Conservation (phyloP, 768 basidiomycete genomes). For the Tephrocybe rancida region DNA sequence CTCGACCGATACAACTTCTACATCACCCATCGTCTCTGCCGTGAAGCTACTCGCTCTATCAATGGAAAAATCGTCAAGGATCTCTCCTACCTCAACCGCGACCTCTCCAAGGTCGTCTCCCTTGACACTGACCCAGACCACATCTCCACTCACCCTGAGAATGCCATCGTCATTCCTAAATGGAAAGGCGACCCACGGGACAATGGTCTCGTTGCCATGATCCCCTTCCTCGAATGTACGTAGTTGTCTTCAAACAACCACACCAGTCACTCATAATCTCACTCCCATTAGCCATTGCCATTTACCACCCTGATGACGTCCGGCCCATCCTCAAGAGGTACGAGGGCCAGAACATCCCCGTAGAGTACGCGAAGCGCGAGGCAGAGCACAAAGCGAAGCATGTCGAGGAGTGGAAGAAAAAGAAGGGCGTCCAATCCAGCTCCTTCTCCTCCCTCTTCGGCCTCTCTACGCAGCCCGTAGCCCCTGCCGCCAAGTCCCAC, state of each 20-base stretch:
- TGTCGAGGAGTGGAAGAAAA: slow-evolving; percentile 79
- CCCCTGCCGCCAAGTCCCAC: slow-evolving; percentile 15
- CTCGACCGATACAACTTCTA: slow-evolving; percentile 92
- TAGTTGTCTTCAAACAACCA: slow-evolving; percentile 11
- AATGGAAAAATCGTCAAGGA: slow-evolving; percentile 93
- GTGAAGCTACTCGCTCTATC: slow-evolving; percentile 84
- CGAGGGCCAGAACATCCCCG: slow-evolving; percentile 82
- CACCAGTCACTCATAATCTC: neutral
- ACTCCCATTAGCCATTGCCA: slow-evolving; percentile 73
- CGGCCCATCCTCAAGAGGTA: slow-evolving; percentile 87
- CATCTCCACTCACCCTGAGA: slow-evolving; percentile 80
- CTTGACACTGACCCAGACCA: slow-evolving; percentile 88
- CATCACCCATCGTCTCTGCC: slow-evolving; percentile 88
- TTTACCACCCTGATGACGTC: slow-evolving; percentile 86
- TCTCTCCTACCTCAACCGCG: slow-evolving; percentile 92
- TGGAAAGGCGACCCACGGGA: slow-evolving; percentile 81
- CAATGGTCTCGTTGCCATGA: slow-evolving; percentile 84
- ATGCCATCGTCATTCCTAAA: slow-evolving; percentile 78
- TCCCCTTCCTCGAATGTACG: slow-evolving; percentile 94
- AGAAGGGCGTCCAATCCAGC: slow-evolving; percentile 32
- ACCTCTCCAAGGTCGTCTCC: slow-evolving; percentile 85
- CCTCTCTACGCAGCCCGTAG: slow-evolving; percentile 14
- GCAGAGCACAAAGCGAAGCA: slow-evolving; percentile 77
- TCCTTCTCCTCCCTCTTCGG: slow-evolving; percentile 46
- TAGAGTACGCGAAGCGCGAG: slow-evolving; percentile 90